Evolutionary conservation across 805 yeast species (phyloP), one percentile per base, ranked within the genome.

Genomic region (Suhomyces sp.): DNA sequence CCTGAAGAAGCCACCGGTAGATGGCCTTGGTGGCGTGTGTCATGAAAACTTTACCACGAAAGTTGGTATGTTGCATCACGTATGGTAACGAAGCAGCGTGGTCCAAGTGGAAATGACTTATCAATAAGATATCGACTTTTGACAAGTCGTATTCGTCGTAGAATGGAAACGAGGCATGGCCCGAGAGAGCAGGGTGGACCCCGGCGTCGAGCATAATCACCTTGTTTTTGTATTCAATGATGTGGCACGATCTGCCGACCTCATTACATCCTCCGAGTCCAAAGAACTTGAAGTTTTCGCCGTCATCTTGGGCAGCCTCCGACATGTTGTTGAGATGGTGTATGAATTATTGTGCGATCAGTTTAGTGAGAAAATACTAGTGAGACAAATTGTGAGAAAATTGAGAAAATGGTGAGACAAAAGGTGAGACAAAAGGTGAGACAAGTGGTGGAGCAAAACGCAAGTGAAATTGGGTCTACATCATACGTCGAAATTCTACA

Each of bases 21-120:
- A 94, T 94, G 40, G 99, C 98, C 73, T 94, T 94, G 0, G 99
- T 94, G 5, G 99, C 98, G 70, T 94, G 97, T 29, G 99, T 94
- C 99, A 94, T 94, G 68, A 93, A 93, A 5, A 94, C 99, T 47
- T 97, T 81, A 2, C 99, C 99, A 64, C 84, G 86, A 76, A 94
- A 94, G 58, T 81, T 88, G 0, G 99, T 94, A 63, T 91, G 96
- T 63, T 91, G 97, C 97, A 94, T 91, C 45, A 94, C 98, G 64
- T 92, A 94, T 0, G 99, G 99, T 52, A 94, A 77, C 0, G 97
- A 90, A 0, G 98, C 99, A 0, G 98, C 98, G 69, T 94, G 99
- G 67, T 94, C 99, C 65, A 94, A 77, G 70, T 94, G 99, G 78
- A 94, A 94, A 54, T 94, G 99, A 60, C 96, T 88, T 55, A 94